Base-by-base conservation (phyloP, 805 yeast genomes). In the Kodamaea laetipori region DNA sequence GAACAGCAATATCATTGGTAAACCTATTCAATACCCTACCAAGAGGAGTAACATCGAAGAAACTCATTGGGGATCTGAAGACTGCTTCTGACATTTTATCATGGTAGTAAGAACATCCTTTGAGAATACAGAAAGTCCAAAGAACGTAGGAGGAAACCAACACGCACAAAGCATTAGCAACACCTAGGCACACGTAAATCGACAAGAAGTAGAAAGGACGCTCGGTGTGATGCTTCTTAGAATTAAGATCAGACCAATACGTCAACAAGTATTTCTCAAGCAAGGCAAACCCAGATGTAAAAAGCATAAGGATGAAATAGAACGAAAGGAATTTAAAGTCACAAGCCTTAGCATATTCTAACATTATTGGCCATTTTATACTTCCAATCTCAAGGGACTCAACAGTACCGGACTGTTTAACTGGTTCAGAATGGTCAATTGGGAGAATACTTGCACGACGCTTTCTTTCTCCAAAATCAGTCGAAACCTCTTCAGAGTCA, bases 1-100 rank as follows among this genome's bases (percentile, higher is more conserved):
- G 56, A 3, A 53, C 53, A 35, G 55, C 54, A 4, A 67, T 62
- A 47, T 68, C 74, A 23, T 67, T 70, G 4, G 73, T 52, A 43
- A 68, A 68, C 45, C 73, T 54, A 45, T 68, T 68, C 55, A 68
- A 56, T 25, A 68, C 62, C 49, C 72, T 49, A 3, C 73, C 74
- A 24, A 66, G 54, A 2, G 74, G 74, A 1, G 74, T 68, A 13
- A 71, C 66, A 45, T 68, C 74, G 40, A 67, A 68, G 43, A 67
- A 68, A 11, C 68, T 59, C 74, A 68, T 68, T 18, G 74, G 74
- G 1, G 71, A 60, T 44, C 69, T 56, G 42, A 68, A 55, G 1
- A 68, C 64, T 8, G 61, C 47, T 17, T 47, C 43, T 5, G 70
- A 66, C 72, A 68, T 66, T 15, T 54, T 57, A 33, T 67, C 69